These are phyloP conservation scores for Metschnikowia borealis DNA, from an alignment of 805 yeast genomes.

Conservation along the genomic window DNA sequence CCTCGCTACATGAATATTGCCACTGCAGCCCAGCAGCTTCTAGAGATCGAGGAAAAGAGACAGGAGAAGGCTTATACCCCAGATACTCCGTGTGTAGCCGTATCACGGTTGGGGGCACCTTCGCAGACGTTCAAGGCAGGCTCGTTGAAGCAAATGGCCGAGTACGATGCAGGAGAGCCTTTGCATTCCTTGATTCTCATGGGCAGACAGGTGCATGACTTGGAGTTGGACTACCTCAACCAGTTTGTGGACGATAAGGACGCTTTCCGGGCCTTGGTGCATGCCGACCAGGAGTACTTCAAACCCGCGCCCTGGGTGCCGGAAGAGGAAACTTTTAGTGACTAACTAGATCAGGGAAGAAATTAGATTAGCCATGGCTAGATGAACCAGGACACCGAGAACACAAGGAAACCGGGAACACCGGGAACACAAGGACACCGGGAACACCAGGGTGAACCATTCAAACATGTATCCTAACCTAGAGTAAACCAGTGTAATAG, in stretches of 20 bases:
- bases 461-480: no score
- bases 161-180: constrained; percentile 91
- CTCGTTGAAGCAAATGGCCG: constrained; percentile 69
- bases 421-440: no score
- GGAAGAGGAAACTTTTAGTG: constrained; percentile 23
- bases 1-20: constrained; percentile 94
- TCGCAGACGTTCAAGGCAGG: constrained; percentile 80
- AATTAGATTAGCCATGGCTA: no score
- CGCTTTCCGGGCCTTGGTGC: constrained; percentile 40
- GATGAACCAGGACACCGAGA: no score
- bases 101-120: constrained; percentile 88
- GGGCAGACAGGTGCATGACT: constrained; percentile 91
- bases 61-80: constrained; percentile 76
- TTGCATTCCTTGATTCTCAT: constrained; percentile 85
- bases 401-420: no score
- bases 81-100: constrained; percentile 89
- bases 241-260: constrained; percentile 67
- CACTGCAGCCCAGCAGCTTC: constrained; percentile 81
- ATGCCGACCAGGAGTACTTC: constrained; percentile 61
- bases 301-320: constrained; percentile 70
- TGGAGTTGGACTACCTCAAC: constrained; percentile 80
- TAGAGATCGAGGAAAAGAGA: constrained; percentile 82
- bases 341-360: neutral
- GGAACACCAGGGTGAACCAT: no score
- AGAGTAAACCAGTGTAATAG: no score